A percentile compares a stretch with the other conserved stretches of the same genome.
These are phyloP conservation scores for Citrullus mucosospermus DNA, from an alignment of 306 rosid species.

Conservation along the genomic window DNA sequence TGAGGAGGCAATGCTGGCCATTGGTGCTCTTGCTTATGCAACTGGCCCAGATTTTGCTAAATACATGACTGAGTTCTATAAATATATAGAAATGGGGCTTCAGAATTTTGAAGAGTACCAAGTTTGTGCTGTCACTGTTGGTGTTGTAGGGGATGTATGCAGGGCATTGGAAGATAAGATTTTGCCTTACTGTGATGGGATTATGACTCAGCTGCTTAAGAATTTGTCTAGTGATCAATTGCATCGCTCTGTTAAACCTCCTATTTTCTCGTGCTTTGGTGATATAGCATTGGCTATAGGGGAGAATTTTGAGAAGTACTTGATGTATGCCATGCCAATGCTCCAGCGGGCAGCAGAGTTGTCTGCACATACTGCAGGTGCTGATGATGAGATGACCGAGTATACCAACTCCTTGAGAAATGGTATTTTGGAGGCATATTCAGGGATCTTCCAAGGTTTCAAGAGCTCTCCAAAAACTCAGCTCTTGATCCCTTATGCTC, in stretches of 20 bases:
- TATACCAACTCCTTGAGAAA: constrained; percentile 87
- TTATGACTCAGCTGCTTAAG: constrained; percentile 89
- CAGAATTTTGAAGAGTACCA: constrained; percentile 95
- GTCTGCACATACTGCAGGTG: constrained; percentile 54
- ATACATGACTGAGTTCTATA: constrained; percentile 71
- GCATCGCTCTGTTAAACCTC: constrained; percentile 95
- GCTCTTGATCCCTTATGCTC: constrained; percentile 76
- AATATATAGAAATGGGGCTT: constrained; percentile 83
- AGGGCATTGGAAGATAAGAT: constrained; percentile 83
- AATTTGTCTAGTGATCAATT: constrained; percentile 82
- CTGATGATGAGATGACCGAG: constrained; percentile 81
- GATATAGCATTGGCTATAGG: constrained; percentile 94
- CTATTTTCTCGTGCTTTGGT: constrained; percentile 89
- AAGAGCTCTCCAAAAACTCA: constrained; percentile 80
- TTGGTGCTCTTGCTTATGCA: constrained; percentile 91
- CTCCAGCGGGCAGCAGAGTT: constrained; percentile 97
- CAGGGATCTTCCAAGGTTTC: constrained; percentile 90
- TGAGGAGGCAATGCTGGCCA: constrained; percentile 97
- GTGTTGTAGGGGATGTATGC: constrained; percentile 86
- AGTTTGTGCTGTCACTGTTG: constrained; percentile 91
- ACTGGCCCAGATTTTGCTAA: constrained; percentile 63
- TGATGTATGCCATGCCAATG: constrained; percentile 92
- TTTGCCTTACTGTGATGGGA: constrained; percentile 80
- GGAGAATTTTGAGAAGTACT: constrained; percentile 82
- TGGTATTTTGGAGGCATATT: constrained; percentile 88